Evolutionary conservation across 331 rosid genomes (phyloP).

Genomic region (Telfairia occidentalis): DNA sequence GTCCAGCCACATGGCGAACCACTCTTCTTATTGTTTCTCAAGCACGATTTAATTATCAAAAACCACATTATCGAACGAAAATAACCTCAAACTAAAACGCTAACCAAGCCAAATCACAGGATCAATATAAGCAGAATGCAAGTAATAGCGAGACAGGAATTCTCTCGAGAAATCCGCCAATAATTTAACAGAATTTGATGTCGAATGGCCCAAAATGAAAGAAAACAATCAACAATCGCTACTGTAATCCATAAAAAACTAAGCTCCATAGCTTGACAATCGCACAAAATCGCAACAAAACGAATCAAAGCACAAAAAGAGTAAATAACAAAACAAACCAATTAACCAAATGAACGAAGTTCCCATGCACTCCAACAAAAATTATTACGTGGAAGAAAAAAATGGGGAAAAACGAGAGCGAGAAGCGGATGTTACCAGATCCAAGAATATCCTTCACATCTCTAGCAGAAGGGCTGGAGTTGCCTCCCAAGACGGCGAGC

Average conservation of each 20-base stretch:
- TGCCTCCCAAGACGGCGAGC: slow-evolving; percentile 73
- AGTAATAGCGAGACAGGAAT: not conserved
- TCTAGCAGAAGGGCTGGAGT: slow-evolving; percentile 33
- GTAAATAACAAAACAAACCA: not conserved
- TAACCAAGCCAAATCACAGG: not conserved
- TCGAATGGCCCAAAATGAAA: not conserved
- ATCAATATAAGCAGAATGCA: not conserved
- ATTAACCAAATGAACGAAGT: not conserved
- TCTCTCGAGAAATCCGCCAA: not conserved
- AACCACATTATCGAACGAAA: not conserved
- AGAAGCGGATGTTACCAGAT: slow-evolving; percentile 22
- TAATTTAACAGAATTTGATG: not conserved
- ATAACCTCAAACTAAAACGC: not conserved
- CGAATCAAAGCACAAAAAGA: not conserved
- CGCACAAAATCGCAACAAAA: not conserved
- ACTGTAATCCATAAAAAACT: not conserved
- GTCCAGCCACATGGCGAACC: not conserved
- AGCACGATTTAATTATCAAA: too few species aligned
- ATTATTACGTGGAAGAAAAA: not conserved
- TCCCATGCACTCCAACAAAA: not conserved
- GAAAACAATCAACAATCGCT: not conserved
- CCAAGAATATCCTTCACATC: slow-evolving; percentile 35
- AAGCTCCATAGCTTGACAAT: not conserved
- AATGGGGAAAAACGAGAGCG: not conserved
- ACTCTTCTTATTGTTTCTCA: not conserved